phyloP scores from a whole-genome alignment of 306 rosid species.

The Dalbergia cultrata region DNA sequence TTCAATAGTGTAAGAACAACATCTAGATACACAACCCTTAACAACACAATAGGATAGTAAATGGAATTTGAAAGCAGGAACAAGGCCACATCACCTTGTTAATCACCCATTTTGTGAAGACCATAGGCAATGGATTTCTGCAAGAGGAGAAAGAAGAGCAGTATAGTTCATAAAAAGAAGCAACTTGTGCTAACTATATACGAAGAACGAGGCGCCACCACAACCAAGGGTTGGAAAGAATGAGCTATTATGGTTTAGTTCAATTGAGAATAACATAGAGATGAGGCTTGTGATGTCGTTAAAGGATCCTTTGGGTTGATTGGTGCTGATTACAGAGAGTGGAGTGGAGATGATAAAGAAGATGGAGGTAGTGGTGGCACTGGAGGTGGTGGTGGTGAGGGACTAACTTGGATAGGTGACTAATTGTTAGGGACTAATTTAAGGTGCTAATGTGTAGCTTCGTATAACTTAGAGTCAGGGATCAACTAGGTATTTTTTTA shows the following conservation, averaged over 20 bases:
- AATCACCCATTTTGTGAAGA: slow-evolving; percentile 66
- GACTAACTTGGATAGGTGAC: too few relatives aligned
- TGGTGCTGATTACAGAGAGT: too few relatives aligned
- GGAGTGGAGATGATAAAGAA: too few relatives aligned
- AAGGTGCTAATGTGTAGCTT: too few relatives aligned
- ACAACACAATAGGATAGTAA: slow-evolving; percentile 70
- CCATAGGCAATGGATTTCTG: slow-evolving; percentile 77
- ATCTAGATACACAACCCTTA: slow-evolving; percentile 65
- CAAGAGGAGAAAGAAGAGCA: not conserved
- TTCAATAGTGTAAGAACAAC: slow-evolving; percentile 75
- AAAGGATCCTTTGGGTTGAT: too few relatives aligned
- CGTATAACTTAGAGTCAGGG: too few relatives aligned
- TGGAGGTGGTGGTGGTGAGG: too few relatives aligned
- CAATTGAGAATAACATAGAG: not conserved
- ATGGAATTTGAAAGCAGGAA: slow-evolving; percentile 78
- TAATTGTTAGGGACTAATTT: too few relatives aligned
- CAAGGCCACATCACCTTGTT: slow-evolving; percentile 70
- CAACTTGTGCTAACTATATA: not conserved
- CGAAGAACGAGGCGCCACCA: not conserved
- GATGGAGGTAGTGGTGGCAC: too few relatives aligned
- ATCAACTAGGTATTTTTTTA: too few relatives aligned
- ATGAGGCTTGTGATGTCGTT: too few relatives aligned
- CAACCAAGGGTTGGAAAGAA: not conserved
- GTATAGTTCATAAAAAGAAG: too few relatives aligned
- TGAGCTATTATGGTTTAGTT: not conserved